A percentile compares a stretch with the other conserved stretches of the same genome.
Conservation (phyloP, 1,284 basidiomycete genomes). For the Rhodotorula sp. region DNA sequence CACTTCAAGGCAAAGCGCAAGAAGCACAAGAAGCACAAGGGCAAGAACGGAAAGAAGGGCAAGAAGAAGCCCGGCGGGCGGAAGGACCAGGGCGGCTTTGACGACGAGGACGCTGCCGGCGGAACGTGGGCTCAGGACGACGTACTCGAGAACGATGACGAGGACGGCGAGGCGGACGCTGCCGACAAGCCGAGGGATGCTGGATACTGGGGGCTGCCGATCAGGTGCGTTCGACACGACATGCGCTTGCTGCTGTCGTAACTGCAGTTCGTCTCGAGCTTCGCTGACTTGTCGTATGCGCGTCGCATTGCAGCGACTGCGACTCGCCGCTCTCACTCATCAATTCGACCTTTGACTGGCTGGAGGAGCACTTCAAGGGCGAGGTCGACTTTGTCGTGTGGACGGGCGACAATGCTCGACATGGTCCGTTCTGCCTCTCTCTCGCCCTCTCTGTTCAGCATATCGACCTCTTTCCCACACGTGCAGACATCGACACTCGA, state of each 20-base stretch:
- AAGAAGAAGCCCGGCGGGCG: slow-evolving; percentile 8
- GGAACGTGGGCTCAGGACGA: background rate
- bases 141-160: background rate
- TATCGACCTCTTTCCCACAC: too few species aligned
- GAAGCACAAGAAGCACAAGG: slow-evolving; percentile 60
- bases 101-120: slow-evolving; percentile 27
- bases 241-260: background rate
- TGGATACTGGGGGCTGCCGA: slow-evolving; percentile 24
- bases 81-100: slow-evolving; percentile 42
- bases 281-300: background rate
- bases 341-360: slow-evolving; percentile 76
- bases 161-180: background rate
- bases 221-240: slow-evolving; percentile 4
- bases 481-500: slow-evolving; percentile 71
- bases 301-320: slow-evolving; percentile 63
- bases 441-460: background rate
- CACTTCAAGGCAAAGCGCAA: slow-evolving; percentile 54
- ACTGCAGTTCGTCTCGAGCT: background rate
- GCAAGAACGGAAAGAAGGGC: slow-evolving; percentile 50
- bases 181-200: slow-evolving; percentile 33
- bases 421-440: slow-evolving; percentile 57
- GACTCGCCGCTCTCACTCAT: slow-evolving; percentile 78
- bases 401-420: slow-evolving; percentile 82
- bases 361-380: slow-evolving; percentile 74
- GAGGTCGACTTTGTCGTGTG: slow-evolving; percentile 90